Base-by-base conservation (phyloP, 2,329 filamentous ascomycete species). In the Ceratocystis destructans region DNA sequence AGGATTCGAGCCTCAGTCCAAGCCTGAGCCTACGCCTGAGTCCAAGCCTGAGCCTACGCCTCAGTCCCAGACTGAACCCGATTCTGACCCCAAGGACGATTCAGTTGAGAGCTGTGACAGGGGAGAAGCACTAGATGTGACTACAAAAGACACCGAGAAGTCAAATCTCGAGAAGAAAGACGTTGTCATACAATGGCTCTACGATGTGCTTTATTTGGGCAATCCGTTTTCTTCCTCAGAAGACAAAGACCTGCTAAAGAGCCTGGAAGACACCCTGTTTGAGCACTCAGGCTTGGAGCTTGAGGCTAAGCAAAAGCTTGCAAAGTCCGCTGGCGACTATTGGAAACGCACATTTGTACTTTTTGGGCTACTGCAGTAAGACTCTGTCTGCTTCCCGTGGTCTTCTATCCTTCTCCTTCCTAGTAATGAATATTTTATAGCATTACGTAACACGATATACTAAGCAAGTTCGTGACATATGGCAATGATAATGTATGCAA, bases 281-380 rank as follows among this genome's bases (percentile, higher is more conserved):
- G 70, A 76, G 46, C 78, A 75, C 50, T 77, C 77, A 0, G 80
- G 78, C 1, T 71, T 87, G 5, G 80, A 80, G 0, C 73, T 81
- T 3, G 44, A 57, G 5, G 37, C 37, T 3, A 66, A 62, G n/a
- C 48, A 48, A 78, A 81, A 33, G 74, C 78, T 10, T 76, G 75
- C 73, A 70, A 88, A 87, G 74, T 78, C 80, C 17, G 83, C 89
- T 5, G 78, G 80, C 59, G 89, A 92, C 64, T 95, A 94, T 74
- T 94, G 89, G 85, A 89, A 87, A 77, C 84, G 88, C 71, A 94
- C 89, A 10, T 87, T 83, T 73, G 75, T 96, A 69, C 75, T 96
- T 31, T 96, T 96, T 76, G 90, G 88, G 1, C 77, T 96, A 66
- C 76, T 96, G 69, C 80, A 79, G 70, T 80, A 62, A n/a, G 17